Evolutionary conservation across 257 asterid species (phyloP).

Genomic region (Cynanchum wilfordii): DNA sequence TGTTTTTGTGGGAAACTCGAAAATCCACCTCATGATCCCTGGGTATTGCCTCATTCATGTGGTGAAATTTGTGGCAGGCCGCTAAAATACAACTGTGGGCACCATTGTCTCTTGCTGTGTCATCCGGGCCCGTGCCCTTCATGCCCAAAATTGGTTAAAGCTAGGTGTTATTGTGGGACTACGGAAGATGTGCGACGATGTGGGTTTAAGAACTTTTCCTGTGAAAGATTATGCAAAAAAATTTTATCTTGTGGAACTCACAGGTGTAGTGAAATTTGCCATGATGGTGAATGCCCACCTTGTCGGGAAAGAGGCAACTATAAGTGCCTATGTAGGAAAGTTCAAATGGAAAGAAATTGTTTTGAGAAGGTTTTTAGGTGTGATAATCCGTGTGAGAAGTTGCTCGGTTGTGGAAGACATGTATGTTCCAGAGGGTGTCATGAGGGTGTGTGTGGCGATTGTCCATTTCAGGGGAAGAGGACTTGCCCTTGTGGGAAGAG

Average conservation of each 20-base stretch:
- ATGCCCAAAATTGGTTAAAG: conserved; percentile 72
- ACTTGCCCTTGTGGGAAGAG: conserved; percentile 91
- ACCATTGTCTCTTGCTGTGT: conserved; percentile 64
- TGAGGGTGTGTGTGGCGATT: conserved; percentile 69
- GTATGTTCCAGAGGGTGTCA: conserved; percentile 78
- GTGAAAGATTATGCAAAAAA: conserved; percentile 51
- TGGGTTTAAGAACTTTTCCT: conserved; percentile 77
- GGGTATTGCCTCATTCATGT: conserved; percentile 94
- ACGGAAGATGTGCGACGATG: conserved; percentile 75
- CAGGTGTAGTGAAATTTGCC: conserved; percentile 65
- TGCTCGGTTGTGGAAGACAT: conserved; percentile 76
- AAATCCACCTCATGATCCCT: conserved; percentile 81
- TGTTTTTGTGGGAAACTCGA: conserved; percentile 81
- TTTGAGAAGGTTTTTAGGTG: conserved; percentile 71
- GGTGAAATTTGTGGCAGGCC: conserved; percentile 78
- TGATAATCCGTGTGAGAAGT: conserved; percentile 54
- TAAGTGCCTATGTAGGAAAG: conserved; percentile 70
- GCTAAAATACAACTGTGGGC: conserved; percentile 73
- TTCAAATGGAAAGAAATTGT: conserved; percentile 61
- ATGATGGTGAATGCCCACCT: conserved; percentile 63
- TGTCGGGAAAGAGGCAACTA: conserved; percentile 53
- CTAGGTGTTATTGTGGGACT: conserved; percentile 68
- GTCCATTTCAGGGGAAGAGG: conserved; percentile 81
- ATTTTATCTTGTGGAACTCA: conserved; percentile 60
- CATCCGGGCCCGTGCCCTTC: conserved; percentile 97